phyloP scores from a whole-genome alignment of 202 grass and related monocot species.

The Alloteropsis angusta region DNA sequence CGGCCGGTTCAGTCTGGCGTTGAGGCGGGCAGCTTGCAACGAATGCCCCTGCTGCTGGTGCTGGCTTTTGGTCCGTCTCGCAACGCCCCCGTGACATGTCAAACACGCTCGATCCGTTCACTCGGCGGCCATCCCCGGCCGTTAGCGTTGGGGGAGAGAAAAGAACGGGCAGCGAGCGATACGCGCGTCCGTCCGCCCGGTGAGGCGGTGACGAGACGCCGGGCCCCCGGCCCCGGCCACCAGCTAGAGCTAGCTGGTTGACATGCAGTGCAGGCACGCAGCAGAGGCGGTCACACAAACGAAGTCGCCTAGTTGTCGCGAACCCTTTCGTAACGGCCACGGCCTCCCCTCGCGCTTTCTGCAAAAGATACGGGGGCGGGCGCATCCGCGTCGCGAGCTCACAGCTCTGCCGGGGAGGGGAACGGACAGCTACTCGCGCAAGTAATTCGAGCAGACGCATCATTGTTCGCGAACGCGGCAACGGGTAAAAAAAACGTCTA shows the following conservation, averaged over 20 bases:
- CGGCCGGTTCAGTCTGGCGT: background rate
- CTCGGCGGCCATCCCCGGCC: background rate
- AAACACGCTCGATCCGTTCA: background rate
- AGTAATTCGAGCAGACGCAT: background rate
- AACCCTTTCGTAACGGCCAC: constrained; percentile 9
- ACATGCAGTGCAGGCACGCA: background rate
- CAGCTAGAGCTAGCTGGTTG: background rate
- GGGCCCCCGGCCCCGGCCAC: background rate
- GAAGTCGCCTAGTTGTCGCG: background rate
- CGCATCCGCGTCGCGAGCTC: background rate
- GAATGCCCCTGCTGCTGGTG: background rate
- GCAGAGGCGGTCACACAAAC: background rate
- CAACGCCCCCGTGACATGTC: background rate
- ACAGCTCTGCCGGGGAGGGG: background rate
- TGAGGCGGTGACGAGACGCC: background rate
- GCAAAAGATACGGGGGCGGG: background rate
- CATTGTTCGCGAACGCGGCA: background rate
- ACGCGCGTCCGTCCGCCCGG: background rate
- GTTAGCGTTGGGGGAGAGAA: background rate
- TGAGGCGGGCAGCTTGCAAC: background rate
- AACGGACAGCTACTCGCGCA: background rate
- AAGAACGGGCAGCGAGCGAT: background rate
- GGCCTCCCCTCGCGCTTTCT: background rate
- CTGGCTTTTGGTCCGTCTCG: background rate
- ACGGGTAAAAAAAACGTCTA: background rate